Conservation (phyloP, 345 rosid species). For the Lumnitzera racemosa region DNA sequence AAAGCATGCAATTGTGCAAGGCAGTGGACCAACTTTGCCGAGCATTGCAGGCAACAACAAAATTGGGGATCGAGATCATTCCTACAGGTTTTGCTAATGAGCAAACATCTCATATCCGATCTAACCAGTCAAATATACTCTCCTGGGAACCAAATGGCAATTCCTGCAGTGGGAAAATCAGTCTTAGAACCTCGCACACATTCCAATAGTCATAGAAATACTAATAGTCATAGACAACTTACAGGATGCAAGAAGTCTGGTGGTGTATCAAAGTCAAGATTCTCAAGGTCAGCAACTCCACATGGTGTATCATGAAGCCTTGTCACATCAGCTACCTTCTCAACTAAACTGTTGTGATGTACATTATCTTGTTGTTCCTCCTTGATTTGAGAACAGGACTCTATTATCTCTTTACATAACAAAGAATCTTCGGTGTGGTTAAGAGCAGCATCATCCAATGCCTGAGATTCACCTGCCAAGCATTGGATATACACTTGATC, state of each 20-base stretch:
- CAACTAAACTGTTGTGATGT: slow-evolving; percentile 10
- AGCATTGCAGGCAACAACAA: background rate
- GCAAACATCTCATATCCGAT: slow-evolving; percentile 31
- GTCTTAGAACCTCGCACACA: background rate
- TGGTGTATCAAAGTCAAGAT: slow-evolving; percentile 64
- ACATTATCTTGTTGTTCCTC: slow-evolving; percentile 20
- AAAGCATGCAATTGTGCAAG: too few species aligned
- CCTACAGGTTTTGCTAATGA: background rate
- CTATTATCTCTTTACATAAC: slow-evolving; percentile 39
- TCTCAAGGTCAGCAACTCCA: slow-evolving; percentile 59
- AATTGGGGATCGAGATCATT: background rate
- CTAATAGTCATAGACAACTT: slow-evolving; percentile 9
- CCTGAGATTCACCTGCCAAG: slow-evolving; percentile 70
- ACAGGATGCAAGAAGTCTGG: slow-evolving; percentile 63
- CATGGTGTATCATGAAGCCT: slow-evolving; percentile 14
- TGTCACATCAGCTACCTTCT: slow-evolving; percentile 10
- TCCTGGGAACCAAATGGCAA: slow-evolving; percentile 70
- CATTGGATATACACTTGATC: slow-evolving; percentile 20
- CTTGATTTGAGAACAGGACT: slow-evolving; percentile 23
- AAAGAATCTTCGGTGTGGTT: slow-evolving; percentile 37
- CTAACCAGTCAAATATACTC: slow-evolving; percentile 58
- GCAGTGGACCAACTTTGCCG: too few species aligned
- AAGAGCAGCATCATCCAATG: slow-evolving; percentile 32
- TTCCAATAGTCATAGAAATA: background rate
- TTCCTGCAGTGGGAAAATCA: slow-evolving; percentile 23